Conservation (phyloP, 2,329 filamentous ascomycete genomes). For the Fusarium udum region DNA sequence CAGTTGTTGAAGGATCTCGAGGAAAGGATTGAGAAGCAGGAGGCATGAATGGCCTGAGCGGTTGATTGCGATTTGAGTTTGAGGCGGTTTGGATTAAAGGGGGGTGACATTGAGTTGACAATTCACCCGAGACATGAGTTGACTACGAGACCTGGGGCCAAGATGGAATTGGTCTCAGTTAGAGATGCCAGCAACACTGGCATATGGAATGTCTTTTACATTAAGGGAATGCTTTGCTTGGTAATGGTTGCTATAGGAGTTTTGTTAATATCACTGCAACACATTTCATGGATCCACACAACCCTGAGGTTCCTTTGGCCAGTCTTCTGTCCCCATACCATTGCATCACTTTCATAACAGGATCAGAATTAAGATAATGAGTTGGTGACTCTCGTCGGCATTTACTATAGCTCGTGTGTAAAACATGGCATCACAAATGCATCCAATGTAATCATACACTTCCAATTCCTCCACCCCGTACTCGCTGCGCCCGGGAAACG, state of each 20-base stretch:
- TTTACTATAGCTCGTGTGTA: constrained; percentile 16
- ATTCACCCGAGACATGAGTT: constrained; percentile 18
- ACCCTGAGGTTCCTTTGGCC: background rate
- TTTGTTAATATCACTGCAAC: constrained; percentile 17
- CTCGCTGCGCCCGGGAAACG: constrained; percentile 20
- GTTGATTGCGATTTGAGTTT: background rate
- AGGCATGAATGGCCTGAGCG: constrained; percentile 29
- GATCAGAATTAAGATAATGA: background rate
- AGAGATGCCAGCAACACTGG: constrained; percentile 10
- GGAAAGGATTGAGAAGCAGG: constrained; percentile 53
- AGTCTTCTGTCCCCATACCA: background rate
- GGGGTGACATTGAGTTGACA: background rate
- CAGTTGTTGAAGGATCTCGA: constrained; percentile 72
- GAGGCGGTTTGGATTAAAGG: background rate
- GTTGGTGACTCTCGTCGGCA: constrained; percentile 1
- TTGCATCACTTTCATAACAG: background rate
- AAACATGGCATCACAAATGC: constrained; percentile 29
- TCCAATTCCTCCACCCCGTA: background rate
- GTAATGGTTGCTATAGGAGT: constrained; percentile 14
- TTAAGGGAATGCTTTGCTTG: constrained; percentile 10
- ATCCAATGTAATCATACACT: constrained; percentile 27
- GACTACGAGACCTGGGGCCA: background rate
- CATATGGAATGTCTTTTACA: constrained; percentile 20
- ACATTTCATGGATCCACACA: background rate
- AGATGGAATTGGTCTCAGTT: constrained; percentile 1